Conservation (phyloP, 2,329 filamentous ascomycete genomes). For the Curvularia hawaiiensis region DNA sequence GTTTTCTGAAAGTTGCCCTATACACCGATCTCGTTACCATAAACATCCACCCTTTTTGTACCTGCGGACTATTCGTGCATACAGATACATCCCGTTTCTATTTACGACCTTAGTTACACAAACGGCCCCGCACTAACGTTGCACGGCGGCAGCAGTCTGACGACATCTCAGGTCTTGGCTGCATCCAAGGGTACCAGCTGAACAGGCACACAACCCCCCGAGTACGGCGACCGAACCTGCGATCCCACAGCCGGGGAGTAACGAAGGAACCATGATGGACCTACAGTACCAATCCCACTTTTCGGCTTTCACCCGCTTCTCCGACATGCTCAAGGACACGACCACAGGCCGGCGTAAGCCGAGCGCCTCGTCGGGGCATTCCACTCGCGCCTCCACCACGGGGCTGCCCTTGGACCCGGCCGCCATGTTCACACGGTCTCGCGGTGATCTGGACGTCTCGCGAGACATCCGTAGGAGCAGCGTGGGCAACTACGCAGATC, state of each 20-base stretch:
- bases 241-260: not conserved
- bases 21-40: conserved; percentile 6
- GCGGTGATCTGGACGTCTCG: conserved; percentile 2
- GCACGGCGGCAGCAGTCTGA: conserved; percentile 8
- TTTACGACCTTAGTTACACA: conserved; percentile 3
- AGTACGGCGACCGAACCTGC: not conserved
- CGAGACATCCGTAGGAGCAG: conserved; percentile 19
- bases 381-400: conserved; percentile 8
- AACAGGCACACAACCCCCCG: not conserved
- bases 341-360: conserved; percentile 21
- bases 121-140: conserved; percentile 7
- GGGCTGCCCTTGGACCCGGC: conserved; percentile 5
- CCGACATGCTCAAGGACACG: conserved; percentile 22
- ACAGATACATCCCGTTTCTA: not conserved
- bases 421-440: conserved; percentile 1
- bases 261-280: conserved; percentile 13
- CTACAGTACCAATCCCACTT: conserved; percentile 17
- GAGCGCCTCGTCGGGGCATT: not conserved
- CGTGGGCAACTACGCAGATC: conserved; percentile 24
- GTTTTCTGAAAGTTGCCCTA: conserved; percentile 1
- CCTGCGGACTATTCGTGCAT: not conserved
- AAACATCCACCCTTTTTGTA: not conserved
- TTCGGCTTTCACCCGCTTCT: conserved; percentile 23
- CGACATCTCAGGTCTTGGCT: conserved; percentile 2
- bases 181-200: not conserved